These are phyloP conservation scores for Citeromyces hawaiiensis DNA, from an alignment of 1,139 yeast species.

Conservation along the genomic window DNA sequence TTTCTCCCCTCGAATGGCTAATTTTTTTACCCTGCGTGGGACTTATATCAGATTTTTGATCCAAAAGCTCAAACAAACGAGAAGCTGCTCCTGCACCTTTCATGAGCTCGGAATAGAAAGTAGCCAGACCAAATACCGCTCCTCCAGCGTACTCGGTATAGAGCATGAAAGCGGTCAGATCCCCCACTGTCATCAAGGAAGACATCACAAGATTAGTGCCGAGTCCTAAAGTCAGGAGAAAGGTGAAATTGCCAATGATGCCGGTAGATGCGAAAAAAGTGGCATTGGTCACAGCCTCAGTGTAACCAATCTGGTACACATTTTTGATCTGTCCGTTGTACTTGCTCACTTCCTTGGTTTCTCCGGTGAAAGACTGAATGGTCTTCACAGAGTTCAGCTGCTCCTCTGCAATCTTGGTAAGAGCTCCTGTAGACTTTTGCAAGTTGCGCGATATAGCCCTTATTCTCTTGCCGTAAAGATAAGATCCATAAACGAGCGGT, in stretches of 20 bases:
- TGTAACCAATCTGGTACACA: constrained; percentile 62
- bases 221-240: constrained; percentile 60
- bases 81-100: constrained; percentile 97
- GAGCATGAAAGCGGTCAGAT: constrained; percentile 83
- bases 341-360: constrained; percentile 45
- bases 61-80: constrained; percentile 76
- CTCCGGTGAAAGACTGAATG: constrained; percentile 84
- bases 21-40: constrained; percentile 44
- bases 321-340: constrained; percentile 62
- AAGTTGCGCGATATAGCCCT: constrained; percentile 62
- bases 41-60: constrained; percentile 55
- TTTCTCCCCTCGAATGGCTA: constrained; percentile 29
- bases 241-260: constrained; percentile 68
- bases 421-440: constrained; percentile 76
- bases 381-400: constrained; percentile 78
- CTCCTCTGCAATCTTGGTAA: constrained; percentile 87
- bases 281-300: constrained; percentile 70
- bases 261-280: constrained; percentile 70
- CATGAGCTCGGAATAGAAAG: constrained; percentile 87
- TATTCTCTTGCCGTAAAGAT: constrained; percentile 67
- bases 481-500: constrained; percentile 64
- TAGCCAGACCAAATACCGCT: constrained; percentile 81
- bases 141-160: constrained; percentile 89
- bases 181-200: constrained; percentile 74
- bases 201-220: constrained; percentile 70